These are phyloP conservation scores for Serendipita indica DNA, from an alignment of 768 basidiomycete genomes.

Conservation along the genomic window DNA sequence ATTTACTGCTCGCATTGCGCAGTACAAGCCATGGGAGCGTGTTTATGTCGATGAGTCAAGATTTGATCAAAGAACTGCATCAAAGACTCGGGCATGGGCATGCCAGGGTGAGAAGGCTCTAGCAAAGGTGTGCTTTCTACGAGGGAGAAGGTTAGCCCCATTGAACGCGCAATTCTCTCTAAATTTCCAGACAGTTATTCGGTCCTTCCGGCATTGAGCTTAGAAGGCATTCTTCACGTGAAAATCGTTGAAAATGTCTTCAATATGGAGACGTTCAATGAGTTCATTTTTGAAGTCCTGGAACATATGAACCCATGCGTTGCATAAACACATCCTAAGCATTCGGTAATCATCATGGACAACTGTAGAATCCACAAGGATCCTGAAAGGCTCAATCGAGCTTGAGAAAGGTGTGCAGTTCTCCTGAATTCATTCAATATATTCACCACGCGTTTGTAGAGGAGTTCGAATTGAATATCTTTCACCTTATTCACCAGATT, in stretches of 20 bases:
- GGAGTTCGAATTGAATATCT: constrained; percentile 17
- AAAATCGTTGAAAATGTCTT: constrained; percentile 18
- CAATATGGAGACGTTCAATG: constrained; percentile 13
- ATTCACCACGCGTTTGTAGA: no score
- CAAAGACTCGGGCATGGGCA: constrained; percentile 18
- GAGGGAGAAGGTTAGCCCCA: constrained; percentile 16
- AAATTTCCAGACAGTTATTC: constrained; percentile 14
- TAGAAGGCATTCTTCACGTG: constrained; percentile 18
- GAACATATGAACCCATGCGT: constrained; percentile 15
- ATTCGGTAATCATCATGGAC: constrained; percentile 14
- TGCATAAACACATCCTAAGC: not conserved
- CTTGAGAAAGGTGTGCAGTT: not conserved
- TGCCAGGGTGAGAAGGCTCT: constrained; percentile 15
- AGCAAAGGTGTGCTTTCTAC: constrained; percentile 16
- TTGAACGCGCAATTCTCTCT: not conserved
- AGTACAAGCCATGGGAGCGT: constrained; percentile 15
- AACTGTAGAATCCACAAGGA: constrained; percentile 14
- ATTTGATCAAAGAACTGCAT: constrained; percentile 17
- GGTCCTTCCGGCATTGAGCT: constrained; percentile 20
- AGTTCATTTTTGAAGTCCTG: constrained; percentile 17
- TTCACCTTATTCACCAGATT: constrained; percentile 27
- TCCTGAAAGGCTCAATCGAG: not conserved
- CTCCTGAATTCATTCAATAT: not conserved
- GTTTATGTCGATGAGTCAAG: constrained; percentile 21
- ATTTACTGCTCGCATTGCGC: constrained; percentile 9